Conservation (phyloP, 2,329 filamentous ascomycete species). For the Microdochium nivale region DNA sequence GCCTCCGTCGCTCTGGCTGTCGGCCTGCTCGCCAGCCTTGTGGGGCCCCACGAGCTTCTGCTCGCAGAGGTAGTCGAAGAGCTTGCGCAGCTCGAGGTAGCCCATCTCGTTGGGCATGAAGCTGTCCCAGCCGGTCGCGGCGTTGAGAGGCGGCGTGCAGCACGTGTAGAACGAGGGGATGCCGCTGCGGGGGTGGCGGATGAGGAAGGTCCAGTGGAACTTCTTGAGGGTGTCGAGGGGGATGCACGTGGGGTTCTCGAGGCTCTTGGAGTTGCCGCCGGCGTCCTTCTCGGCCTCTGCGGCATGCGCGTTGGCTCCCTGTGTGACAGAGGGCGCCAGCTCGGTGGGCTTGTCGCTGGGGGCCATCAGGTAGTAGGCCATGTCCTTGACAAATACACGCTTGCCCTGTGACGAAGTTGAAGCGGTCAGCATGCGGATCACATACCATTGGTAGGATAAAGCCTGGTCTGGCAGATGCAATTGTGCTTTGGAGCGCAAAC, state of each 20-base stretch:
- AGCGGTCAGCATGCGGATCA: constrained; percentile 10
- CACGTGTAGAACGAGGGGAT: constrained; percentile 94
- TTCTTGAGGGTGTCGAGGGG: constrained; percentile 63
- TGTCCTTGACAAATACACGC: constrained; percentile 96
- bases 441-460: too few relatives aligned
- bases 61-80: constrained; percentile 76
- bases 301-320: constrained; percentile 20
- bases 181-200: constrained; percentile 85
- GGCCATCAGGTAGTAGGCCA: constrained; percentile 83
- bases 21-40: constrained; percentile 36
- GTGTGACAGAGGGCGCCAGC: constrained; percentile 74
- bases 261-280: constrained; percentile 23
- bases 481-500: too few relatives aligned
- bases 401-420: constrained; percentile 53
- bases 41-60: constrained; percentile 63
- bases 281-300: constrained; percentile 12
- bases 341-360: constrained; percentile 58
- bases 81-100: constrained; percentile 75
- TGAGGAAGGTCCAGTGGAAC: constrained; percentile 94
- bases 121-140: constrained; percentile 74
- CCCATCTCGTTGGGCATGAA: constrained; percentile 87
- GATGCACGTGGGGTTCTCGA: constrained; percentile 76
- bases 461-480: too few relatives aligned
- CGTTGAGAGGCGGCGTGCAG: constrained; percentile 77
- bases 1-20: constrained; percentile 20